Conservation (phyloP, 208 protist species). For the Wallacemonas sp. region DNA sequence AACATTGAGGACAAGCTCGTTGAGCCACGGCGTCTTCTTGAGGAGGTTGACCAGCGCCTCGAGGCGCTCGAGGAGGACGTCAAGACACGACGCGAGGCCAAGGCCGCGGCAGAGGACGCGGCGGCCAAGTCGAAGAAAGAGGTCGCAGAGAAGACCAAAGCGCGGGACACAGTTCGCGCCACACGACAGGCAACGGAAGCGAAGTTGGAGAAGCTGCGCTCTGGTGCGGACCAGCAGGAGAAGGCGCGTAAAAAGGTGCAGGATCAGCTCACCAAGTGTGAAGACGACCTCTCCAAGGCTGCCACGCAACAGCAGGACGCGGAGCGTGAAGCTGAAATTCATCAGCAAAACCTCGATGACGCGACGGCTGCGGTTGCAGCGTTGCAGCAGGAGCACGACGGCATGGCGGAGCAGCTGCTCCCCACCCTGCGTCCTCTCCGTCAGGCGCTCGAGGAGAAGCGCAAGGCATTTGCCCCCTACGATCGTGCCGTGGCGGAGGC, state of each 20-base stretch:
- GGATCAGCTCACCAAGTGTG: slow-evolving; percentile 85
- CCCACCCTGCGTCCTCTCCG: slow-evolving; percentile 80
- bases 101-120: slow-evolving; percentile 53
- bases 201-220: slow-evolving; percentile 73
- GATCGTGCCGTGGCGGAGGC: slow-evolving; percentile 77
- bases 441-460: slow-evolving; percentile 91
- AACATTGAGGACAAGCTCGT: slow-evolving; percentile 76
- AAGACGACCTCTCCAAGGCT: slow-evolving; percentile 77
- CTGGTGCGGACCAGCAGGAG: slow-evolving; percentile 66
- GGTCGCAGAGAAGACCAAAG: slow-evolving; percentile 50
- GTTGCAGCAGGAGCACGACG: slow-evolving; percentile 65
- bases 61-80: slow-evolving; percentile 52
- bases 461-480: slow-evolving; percentile 88
- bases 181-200: slow-evolving; percentile 67
- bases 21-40: slow-evolving; percentile 62
- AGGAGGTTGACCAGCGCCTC: slow-evolving; percentile 76
- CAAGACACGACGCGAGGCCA: slow-evolving; percentile 30
- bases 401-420: slow-evolving; percentile 78
- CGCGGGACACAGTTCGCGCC: slow-evolving; percentile 57
- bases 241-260: slow-evolving; percentile 63
- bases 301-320: slow-evolving; percentile 81
- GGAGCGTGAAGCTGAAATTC: slow-evolving; percentile 77
- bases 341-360: slow-evolving; percentile 84
- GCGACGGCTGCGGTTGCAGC: slow-evolving; percentile 48
- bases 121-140: slow-evolving; percentile 64